A percentile compares a stretch with the other conserved stretches of the same genome.
phyloP scores from a whole-genome alignment of 345 rosid species.

The Citrus cavaleriei region DNA sequence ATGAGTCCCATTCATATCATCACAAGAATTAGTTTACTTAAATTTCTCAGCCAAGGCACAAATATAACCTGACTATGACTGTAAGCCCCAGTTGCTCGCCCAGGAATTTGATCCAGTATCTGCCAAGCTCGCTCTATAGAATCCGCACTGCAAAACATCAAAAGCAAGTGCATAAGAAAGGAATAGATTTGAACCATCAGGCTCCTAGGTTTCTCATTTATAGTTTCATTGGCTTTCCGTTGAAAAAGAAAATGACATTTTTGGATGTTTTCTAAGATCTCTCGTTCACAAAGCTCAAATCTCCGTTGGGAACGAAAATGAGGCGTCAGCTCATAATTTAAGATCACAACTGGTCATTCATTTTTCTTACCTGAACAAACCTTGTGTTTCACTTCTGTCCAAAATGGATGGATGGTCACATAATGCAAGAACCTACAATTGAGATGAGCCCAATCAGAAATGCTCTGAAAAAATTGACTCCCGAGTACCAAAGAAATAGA shows the following conservation, averaged over 20 bases:
- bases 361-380: conserved; percentile 74
- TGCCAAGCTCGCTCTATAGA: conserved; percentile 87
- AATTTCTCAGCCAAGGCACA: background rate
- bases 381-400: conserved; percentile 86
- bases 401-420: conserved; percentile 84
- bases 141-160: conserved; percentile 58
- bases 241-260: background rate
- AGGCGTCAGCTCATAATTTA: background rate
- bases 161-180: background rate
- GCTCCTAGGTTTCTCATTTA: background rate
- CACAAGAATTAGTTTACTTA: background rate
- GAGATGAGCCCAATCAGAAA: conserved; percentile 14
- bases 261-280: background rate
- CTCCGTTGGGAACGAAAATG: background rate
- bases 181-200: background rate
- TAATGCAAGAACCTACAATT: conserved; percentile 78
- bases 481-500: background rate
- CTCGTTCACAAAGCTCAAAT: background rate
- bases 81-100: conserved; percentile 96
- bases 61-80: conserved; percentile 90
- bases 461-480: background rate
- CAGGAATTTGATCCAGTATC: conserved; percentile 95
- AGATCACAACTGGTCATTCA: background rate
- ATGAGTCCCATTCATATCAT: background rate
- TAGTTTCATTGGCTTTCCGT: background rate